Percentiles rank a stretch among this genome's conserved stretches.
Conservation (phyloP, 2,329 filamentous ascomycete genomes). For the Aspergillus proliferans region DNA sequence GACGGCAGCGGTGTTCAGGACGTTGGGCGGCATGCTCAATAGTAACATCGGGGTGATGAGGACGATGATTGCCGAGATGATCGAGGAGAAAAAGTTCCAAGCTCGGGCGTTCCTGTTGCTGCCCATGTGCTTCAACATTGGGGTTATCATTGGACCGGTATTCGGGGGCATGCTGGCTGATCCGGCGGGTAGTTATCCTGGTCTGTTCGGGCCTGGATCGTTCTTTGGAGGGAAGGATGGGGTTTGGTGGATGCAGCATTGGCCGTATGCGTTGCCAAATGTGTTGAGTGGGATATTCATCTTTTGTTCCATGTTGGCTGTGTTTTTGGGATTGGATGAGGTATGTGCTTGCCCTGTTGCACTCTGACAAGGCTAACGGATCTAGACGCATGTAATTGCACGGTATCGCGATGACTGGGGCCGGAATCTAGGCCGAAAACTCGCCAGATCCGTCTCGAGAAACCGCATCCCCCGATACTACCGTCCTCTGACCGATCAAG, state of each 20-base stretch:
- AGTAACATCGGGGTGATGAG: constrained; percentile 70
- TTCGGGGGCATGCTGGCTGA: constrained; percentile 63
- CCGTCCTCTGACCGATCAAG: constrained; percentile 24
- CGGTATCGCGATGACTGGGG: constrained; percentile 38
- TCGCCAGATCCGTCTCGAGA: constrained; percentile 24
- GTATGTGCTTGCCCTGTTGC: constrained; percentile 25
- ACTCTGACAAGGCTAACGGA: neutral
- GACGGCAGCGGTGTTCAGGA: constrained; percentile 58
- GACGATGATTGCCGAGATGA: constrained; percentile 67
- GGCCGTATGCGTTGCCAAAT: constrained; percentile 65
- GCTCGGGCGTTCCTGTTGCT: constrained; percentile 53
- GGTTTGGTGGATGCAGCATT: constrained; percentile 58
- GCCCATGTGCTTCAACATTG: constrained; percentile 65
- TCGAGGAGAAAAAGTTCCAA: constrained; percentile 60
- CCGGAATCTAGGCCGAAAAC: constrained; percentile 29
- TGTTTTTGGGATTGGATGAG: constrained; percentile 63
- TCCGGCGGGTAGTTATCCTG: constrained; percentile 56
- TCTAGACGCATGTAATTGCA: constrained; percentile 32
- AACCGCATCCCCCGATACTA: constrained; percentile 25
- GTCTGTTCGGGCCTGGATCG: constrained; percentile 56
- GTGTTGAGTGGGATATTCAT: constrained; percentile 60
- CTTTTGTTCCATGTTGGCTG: constrained; percentile 46
- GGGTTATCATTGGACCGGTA: constrained; percentile 54
- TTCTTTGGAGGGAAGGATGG: constrained; percentile 51
- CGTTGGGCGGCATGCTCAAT: constrained; percentile 61